Base-by-base conservation (phyloP, 176 grass and related monocot species). In the Avena insularis region DNA sequence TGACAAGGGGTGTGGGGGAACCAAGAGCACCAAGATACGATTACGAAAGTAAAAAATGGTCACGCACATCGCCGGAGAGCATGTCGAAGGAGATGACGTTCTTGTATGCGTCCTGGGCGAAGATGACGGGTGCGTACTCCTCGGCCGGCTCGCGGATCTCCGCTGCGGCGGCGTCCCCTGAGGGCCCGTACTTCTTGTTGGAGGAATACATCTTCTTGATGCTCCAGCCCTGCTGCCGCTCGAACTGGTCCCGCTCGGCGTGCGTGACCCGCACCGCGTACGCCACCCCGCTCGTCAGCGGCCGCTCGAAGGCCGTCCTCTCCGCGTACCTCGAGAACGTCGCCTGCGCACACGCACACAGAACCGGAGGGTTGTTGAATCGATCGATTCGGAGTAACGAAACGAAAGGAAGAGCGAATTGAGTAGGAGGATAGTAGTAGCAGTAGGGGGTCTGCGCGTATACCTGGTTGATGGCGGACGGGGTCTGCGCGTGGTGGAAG, bases 51-150 rank as follows among this genome's bases (percentile, higher is more conserved):
- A 84, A 31, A 31, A 12, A 64, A 76, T 51, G 3, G 0, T 61
- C 47, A 81, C 92, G 86, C 86, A 99, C 97, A 76, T 83, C 75
- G 66, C 97, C 97, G 19, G 97, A 94, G 80, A 99, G 89, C 97
- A 99, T 88, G 83, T 99, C 97, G 82, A 99, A 88, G 54, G 97
- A 99, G 36, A 99, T 64, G 67, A 99, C 94, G 55, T 99, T 94
- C 84, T 94, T 99, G 85, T 96, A 99, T 2, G 94, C 49, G 81
- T 99, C 97, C 84, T 94, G 97, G 15, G 97, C 97, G 85, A 99
- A 99, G 88, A 99, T 96, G 85, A 94, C 97, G 15, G 97, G 97
- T 5, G 94, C 97, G 69, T 99, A 99, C 91, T 99, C 97, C 17
- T 90, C 85, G 27, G 91, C 89, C 13, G 87, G 60, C 71, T 89